phyloP scores from a whole-genome alignment of 1,284 basidiomycete genomes.

The Irpex rosettiformis region DNA sequence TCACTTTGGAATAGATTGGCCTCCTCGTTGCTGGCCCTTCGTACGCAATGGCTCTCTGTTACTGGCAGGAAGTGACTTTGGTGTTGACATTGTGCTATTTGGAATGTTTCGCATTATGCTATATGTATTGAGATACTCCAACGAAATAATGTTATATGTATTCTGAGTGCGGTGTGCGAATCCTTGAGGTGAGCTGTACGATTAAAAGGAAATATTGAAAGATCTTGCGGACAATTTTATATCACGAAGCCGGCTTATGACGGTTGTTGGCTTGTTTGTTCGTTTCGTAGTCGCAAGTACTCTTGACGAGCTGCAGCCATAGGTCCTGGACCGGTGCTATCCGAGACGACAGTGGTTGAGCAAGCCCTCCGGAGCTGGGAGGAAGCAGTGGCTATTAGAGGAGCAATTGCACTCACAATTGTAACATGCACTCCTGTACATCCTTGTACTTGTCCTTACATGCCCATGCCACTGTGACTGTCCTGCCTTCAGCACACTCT shows the following conservation, averaged over 20 bases:
- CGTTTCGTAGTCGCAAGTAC: constrained; percentile 64
- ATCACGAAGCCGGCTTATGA: constrained; percentile 13
- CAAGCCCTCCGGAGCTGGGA: background rate
- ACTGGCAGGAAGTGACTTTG: constrained; percentile 37
- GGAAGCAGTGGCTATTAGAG: background rate
- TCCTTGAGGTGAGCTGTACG: background rate
- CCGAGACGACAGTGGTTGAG: constrained; percentile 9
- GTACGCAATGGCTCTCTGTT: constrained; percentile 52
- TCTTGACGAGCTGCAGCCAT: constrained; percentile 72
- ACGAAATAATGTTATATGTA: background rate
- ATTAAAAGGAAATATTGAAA: no score
- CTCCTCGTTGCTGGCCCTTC: constrained; percentile 55
- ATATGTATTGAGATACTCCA: constrained; percentile 1
- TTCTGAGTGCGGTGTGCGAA: background rate
- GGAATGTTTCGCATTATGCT: background rate
- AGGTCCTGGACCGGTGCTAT: constrained; percentile 66
- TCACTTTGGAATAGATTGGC: constrained; percentile 39
- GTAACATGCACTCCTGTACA: constrained; percentile 79
- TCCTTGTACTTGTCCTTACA: constrained; percentile 69
- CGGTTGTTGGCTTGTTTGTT: constrained; percentile 13
- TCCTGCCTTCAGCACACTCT: constrained; percentile 77
- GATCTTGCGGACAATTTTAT: no score
- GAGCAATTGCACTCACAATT: constrained; percentile 57
- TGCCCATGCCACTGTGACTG: constrained; percentile 81
- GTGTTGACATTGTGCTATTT: background rate